These are phyloP conservation scores for Urtica urens DNA, from an alignment of 306 rosid genomes.

Conservation along the genomic window DNA sequence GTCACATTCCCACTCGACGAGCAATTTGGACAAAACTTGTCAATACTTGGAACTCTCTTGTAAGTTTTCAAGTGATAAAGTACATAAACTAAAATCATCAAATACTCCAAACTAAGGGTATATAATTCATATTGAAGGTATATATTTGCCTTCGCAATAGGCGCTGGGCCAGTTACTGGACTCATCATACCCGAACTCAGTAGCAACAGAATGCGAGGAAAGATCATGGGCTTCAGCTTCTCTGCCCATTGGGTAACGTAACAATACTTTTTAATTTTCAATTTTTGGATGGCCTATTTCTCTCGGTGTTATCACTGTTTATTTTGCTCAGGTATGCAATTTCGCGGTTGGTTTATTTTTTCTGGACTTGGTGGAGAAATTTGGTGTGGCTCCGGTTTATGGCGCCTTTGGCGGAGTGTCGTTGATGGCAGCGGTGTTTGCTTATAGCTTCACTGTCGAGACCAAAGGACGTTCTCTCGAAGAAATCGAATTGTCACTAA, in stretches of 20 bases:
- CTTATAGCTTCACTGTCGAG: conserved; percentile 54
- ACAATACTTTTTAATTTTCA: too few species aligned
- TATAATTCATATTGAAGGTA: conserved; percentile 35
- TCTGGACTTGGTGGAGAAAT: conserved; percentile 67
- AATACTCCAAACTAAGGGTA: neutral
- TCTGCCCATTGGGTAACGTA: conserved; percentile 70
- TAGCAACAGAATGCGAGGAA: conserved; percentile 73
- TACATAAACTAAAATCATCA: neutral
- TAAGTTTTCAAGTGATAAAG: conserved; percentile 21
- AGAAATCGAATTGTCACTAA: conserved; percentile 67
- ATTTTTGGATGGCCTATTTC: too few species aligned
- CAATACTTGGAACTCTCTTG: conserved; percentile 74
- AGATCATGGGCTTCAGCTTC: conserved; percentile 82
- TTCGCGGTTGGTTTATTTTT: conserved; percentile 81
- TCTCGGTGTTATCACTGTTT: too few species aligned
- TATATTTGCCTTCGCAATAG: conserved; percentile 70
- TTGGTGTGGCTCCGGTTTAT: conserved; percentile 76
- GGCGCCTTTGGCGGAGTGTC: conserved; percentile 63
- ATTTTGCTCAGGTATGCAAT: conserved; percentile 50
- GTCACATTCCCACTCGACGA: conserved; percentile 53
- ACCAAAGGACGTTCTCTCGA: conserved; percentile 83
- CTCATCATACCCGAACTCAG: conserved; percentile 83
- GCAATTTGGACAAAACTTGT: conserved; percentile 41
- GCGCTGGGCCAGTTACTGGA: conserved; percentile 92
- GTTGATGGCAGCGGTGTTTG: conserved; percentile 58